Evolutionary conservation across 164 flowering plant genomes (phyloP), one percentile per base, ranked within the genome.

Genomic region (Tetracentron sinense): DNA sequence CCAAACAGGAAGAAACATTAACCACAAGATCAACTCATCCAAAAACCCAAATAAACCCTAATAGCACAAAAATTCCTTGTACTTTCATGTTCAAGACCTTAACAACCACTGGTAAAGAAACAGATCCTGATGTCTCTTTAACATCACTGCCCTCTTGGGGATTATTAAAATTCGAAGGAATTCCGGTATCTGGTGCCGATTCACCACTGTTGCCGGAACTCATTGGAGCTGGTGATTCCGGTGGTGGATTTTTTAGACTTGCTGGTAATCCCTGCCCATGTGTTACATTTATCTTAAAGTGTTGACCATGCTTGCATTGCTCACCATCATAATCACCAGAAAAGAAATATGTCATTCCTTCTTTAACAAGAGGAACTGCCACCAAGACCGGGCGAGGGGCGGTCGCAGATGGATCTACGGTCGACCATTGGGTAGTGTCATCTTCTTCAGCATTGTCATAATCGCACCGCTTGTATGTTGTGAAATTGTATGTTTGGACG

Each of bases 311-410:
- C 58, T 63, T 47, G 74, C 99, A 94, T 62, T 94, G 99, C 20
- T 85, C 89, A 0, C 99, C 97, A 21, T 94, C 99, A 52, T 89
- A 94, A 29, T 88, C 82, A 10, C 90, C 75, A 0, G 99, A 94
- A 66, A 91, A 94, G 74, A 94, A 94, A 54, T 87, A 94, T 0
- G 72, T 80, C 59, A 62, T 47, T 29, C 99, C 99, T 60, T 85
- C 85, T 69, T 83, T 87, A 8, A 75, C 19, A 0, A 94, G 79
- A 1, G 96, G 99, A 0, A 91, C 85, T 0, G 89, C 66, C 11
- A 81, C 77, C 0, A 85, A 30, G 6, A 81, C 86, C 0, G 82
- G 64, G 0, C 51, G 65, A 0, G 83, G 78, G 3, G 75, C 22
- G 0, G 83, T 71, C 22, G 81, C 59, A 0, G 96, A 81, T 1